These are phyloP conservation scores for Mitragyna speciosa DNA, from an alignment of 257 asterid genomes.

Conservation along the genomic window DNA sequence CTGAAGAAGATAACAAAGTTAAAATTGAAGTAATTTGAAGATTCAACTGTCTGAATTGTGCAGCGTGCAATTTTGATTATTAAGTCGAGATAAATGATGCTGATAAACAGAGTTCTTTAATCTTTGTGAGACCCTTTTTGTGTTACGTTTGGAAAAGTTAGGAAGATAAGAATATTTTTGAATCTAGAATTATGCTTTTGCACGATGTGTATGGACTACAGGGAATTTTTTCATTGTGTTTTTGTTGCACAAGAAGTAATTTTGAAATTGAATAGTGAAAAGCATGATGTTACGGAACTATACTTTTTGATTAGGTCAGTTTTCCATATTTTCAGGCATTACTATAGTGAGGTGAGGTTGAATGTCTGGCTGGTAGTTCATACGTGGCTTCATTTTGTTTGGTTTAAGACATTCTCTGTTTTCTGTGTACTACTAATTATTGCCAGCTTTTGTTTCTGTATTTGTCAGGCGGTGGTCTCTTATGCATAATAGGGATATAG, in stretches of 20 bases:
- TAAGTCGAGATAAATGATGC: no score
- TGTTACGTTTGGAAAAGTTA: neutral
- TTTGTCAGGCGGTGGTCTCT: conserved; percentile 61
- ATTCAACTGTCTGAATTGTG: neutral
- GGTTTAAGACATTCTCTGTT: conserved; percentile 6
- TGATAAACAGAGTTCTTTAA: neutral
- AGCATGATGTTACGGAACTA: neutral
- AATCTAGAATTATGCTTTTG: no score
- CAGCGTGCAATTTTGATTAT: no score
- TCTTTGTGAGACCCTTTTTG: neutral
- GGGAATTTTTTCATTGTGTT: neutral
- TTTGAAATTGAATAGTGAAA: neutral
- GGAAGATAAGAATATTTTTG: no score
- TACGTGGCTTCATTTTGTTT: neutral
- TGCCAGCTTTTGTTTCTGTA: conserved; percentile 11
- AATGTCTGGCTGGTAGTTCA: neutral
- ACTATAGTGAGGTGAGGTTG: neutral
- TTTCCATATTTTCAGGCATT: neutral
- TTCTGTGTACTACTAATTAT: conserved; percentile 18
- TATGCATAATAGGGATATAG: conserved; percentile 39
- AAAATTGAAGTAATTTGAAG: neutral
- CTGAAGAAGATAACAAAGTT: neutral
- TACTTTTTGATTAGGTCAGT: neutral
- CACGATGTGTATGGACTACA: no score
- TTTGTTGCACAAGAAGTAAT: neutral